Evolutionary conservation across 2,329 filamentous ascomycete species (phyloP).

Genomic region (Monilinia fructicola): DNA sequence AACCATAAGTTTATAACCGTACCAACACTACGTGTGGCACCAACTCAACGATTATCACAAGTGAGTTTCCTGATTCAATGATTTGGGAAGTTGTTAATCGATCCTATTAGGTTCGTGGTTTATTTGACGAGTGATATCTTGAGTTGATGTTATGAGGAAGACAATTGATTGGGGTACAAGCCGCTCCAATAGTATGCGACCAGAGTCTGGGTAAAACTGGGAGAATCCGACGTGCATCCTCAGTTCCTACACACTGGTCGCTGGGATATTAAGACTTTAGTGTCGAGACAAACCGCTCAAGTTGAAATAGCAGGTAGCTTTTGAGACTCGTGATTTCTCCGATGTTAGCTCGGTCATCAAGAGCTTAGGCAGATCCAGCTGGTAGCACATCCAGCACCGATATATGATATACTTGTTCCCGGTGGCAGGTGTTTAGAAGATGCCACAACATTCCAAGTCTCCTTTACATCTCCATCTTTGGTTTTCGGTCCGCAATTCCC

Average conservation of each 20-base stretch:
- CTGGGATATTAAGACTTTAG: background rate
- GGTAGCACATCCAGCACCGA: slow-evolving; percentile 88
- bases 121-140: slow-evolving; percentile 38
- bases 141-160: background rate
- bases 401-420: slow-evolving; percentile 52
- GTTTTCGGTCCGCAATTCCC: slow-evolving; percentile 81
- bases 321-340: background rate
- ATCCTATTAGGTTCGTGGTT: slow-evolving; percentile 37
- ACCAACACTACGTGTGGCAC: slow-evolving; percentile 53
- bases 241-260: background rate
- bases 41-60: slow-evolving; percentile 73
- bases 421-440: slow-evolving; percentile 55
- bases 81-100: slow-evolving; percentile 28
- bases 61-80: slow-evolving; percentile 47
- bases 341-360: slow-evolving; percentile 4
- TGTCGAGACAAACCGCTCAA: background rate
- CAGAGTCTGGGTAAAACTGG: background rate
- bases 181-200: background rate
- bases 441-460: slow-evolving; percentile 65
- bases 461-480: slow-evolving; percentile 66
- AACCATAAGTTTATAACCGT: slow-evolving; percentile 19
- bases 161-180: background rate
- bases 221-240: background rate
- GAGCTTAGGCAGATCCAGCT: slow-evolving; percentile 64
- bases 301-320: background rate